Base-by-base conservation (phyloP, 352 stramenopile genomes). In the Pythium aristosporum region DNA sequence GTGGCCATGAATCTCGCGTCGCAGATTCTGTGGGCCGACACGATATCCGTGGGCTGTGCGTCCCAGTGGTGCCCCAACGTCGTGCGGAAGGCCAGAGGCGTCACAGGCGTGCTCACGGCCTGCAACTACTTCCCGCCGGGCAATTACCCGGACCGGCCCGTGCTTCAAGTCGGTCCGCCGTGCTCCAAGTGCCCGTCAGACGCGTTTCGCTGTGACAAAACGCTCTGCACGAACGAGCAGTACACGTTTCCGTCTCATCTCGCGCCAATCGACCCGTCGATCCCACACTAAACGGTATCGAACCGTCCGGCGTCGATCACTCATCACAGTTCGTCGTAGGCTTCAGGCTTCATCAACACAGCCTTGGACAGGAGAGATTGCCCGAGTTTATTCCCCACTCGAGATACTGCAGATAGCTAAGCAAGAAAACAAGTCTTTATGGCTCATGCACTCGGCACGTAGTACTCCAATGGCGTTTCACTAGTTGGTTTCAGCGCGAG, bases 401-500 rank as follows among this genome's bases (percentile, higher is more conserved):
- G 21, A 25, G 21, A 50, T 11, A 50, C 41, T 47, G n/a, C 5
- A 50, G 11, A 50, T 50, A 50, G 5, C 44, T 50, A 50, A 8
- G 34, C 34, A 47, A 47, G 43, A 23, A 28, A 28, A 25, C 28
- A 53, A 57, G 44, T 57, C 36, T 58, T 59, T 57, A 54, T 39
- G 28, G 15, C 12, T 54, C 7, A 54, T 50, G n/a, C 25, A 3
- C 7, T 30, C 18, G 8, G 8, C 8, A 39, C 34, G 11, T 39
- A 50, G 43, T 13, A 50, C 25, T 21, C 2, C 21, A 54, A 21
- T 21, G 15, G 28, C 34, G 34, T 15, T 46, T 23, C 16, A 25
- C 48, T 58, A 91, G 56, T 86, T 72, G 7, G 78, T 87, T 48
- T 88, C 82, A 0, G 78, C 79, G 54, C 77, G 75, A 51, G 70